Percentiles rank a stretch among this genome's conserved stretches.
Evolutionary conservation across 192 early-diverging fungal species (phyloP).

Genomic region (Coemansia furcata): DNA sequence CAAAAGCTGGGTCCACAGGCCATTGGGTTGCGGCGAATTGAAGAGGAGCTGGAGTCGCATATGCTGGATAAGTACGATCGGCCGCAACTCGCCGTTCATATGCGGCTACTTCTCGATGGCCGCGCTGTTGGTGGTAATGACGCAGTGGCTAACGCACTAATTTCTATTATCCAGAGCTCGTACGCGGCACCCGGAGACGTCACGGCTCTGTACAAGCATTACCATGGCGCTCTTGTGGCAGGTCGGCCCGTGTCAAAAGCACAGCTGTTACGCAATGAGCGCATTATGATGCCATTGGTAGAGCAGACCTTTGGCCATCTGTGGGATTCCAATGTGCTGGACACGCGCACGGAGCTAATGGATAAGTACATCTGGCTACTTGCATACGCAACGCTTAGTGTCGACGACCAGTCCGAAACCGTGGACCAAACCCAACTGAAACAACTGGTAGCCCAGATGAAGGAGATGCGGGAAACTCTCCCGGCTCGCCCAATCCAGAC

Average conservation of each 20-base stretch:
- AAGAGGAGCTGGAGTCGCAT: constrained; percentile 39
- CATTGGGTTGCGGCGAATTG: constrained; percentile 24
- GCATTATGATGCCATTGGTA: constrained; percentile 36
- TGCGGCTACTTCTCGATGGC: constrained; percentile 36
- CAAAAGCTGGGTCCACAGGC: constrained; percentile 24
- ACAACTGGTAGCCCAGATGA: constrained; percentile 29
- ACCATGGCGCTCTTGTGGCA: constrained; percentile 16
- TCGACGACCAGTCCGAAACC: constrained; percentile 3
- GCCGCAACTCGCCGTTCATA: constrained; percentile 40
- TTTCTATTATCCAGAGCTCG: constrained; percentile 36
- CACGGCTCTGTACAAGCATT: constrained; percentile 31
- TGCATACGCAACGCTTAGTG: constrained; percentile 31
- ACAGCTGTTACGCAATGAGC: constrained; percentile 24
- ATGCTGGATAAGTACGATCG: constrained; percentile 40
- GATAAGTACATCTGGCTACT: constrained; percentile 46
- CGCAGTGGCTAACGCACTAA: constrained; percentile 27
- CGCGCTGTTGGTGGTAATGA: constrained; percentile 32
- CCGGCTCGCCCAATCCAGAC: constrained; percentile 34
- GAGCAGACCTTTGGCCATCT: constrained; percentile 45
- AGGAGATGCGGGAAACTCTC: constrained; percentile 22
- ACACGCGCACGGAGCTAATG: constrained; percentile 21
- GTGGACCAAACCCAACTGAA: constrained; percentile 18
- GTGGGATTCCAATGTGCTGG: constrained; percentile 17
- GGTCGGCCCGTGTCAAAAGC: constrained; percentile 2
- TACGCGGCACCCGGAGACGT: constrained; percentile 46